These are phyloP conservation scores for Citrus medica DNA, from an alignment of 345 rosid genomes.

Conservation along the genomic window DNA sequence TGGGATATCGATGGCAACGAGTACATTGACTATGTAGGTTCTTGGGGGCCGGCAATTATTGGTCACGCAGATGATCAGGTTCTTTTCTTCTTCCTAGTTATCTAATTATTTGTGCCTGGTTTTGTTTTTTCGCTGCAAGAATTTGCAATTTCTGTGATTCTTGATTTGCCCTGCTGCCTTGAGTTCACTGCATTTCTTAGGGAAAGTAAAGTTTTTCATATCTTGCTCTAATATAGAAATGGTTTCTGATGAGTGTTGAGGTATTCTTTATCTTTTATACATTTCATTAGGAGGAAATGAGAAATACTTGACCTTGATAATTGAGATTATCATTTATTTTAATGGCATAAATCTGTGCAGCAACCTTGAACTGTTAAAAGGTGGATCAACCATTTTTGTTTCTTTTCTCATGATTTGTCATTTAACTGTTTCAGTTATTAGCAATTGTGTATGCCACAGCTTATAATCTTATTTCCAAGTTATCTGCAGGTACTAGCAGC, in stretches of 20 bases:
- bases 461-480: not conserved
- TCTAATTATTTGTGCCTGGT: not conserved
- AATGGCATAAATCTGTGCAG: not conserved
- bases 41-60: constrained; percentile 98
- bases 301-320: not conserved
- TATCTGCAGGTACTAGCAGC: constrained; percentile 74
- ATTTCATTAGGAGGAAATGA: not conserved
- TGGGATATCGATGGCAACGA: constrained; percentile 97
- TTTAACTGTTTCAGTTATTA: not conserved
- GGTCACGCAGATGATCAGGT: constrained; percentile 98
- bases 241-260: not conserved
- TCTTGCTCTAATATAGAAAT: not conserved
- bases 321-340: not conserved
- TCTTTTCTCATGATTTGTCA: not conserved
- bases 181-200: not conserved
- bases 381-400: not conserved
- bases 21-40: constrained; percentile 93
- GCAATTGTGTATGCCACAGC: not conserved
- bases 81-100: constrained; percentile 5
- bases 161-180: not conserved
- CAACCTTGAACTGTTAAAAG: not conserved
- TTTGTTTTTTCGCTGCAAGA: not conserved
- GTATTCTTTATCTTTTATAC: not conserved
- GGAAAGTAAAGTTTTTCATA: not conserved
- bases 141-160: not conserved